Evolutionary conservation across 805 yeast genomes (phyloP), one percentile per base, ranked within the genome.

Genomic region (Ogataea dorogensis): DNA sequence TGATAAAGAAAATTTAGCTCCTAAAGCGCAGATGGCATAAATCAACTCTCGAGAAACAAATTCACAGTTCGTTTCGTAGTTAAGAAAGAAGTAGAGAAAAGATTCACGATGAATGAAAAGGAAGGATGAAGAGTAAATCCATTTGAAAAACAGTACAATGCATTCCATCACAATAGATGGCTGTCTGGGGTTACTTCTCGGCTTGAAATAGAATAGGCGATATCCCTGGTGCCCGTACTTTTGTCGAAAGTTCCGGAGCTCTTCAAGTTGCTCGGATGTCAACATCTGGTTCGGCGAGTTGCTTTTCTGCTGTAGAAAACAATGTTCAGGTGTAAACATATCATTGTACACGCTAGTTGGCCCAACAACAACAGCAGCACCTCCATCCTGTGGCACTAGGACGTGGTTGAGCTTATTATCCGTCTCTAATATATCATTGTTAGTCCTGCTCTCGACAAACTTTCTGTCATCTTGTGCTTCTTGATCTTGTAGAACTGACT

Each of bases 21-120:
- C 83, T 28, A 77, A 54, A 0, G 82, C 77, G 54, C 81, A 73
- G 34, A 77, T 68, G 20, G 81, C 73, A 43, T 70, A 66, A 1
- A 77, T 67, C 31, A 78, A 58, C 13, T 68, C 73, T 40, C 64
- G 65, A 26, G 79, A 73, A 45, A 81, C 75, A 56, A 75, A 74
- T 39, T 72, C 61, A 30, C 73, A 65, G 46, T 69, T 63, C 18
- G 68, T 65, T 24, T 70, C 66, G 22, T 77, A 75, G 44, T 73
- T 65, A 54, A 76, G 73, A 51, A 76, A 77, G 36, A 77, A 81
- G 31, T 64, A 67, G 19, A 78, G 57, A 47, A 78, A 78, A 17
- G 81, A 73, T 47, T 78, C 85, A 43, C 85, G 58, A 47, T 75
- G 79, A 17, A 78, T 70, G 46, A 75, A 78, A 59, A 74, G 66